Evolutionary conservation across 345 rosid species (phyloP).

Genomic region (Eucalyptus sp.): DNA sequence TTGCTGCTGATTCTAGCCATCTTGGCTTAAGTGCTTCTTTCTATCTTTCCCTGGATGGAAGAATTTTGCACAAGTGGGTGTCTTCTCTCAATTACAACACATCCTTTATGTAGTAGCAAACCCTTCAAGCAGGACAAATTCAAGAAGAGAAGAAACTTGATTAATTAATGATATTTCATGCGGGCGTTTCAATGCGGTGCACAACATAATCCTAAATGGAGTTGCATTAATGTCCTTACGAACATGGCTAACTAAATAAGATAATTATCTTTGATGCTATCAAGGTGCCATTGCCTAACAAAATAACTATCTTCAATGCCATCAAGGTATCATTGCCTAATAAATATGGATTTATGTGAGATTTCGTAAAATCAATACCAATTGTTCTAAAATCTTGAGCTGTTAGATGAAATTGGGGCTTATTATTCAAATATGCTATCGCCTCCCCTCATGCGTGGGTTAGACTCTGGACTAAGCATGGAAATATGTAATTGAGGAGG

Average conservation of each 20-base stretch:
- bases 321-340: background rate
- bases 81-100: background rate
- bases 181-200: background rate
- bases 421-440: too few species aligned
- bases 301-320: background rate
- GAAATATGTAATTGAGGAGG: background rate
- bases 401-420: rapidly evolving
- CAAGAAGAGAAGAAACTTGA: background rate
- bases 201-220: background rate
- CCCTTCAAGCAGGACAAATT: background rate
- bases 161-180: background rate
- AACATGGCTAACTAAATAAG: background rate
- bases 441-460: rapidly evolving
- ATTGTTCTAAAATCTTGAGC: too few species aligned
- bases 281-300: background rate
- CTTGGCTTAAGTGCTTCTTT: background rate
- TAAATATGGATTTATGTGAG: too few species aligned
- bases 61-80: background rate
- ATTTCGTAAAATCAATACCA: too few species aligned
- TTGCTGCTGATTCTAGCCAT: background rate
- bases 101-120: background rate
- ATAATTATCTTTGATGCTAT: background rate
- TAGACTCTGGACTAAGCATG: rapidly evolving
- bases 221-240: background rate
- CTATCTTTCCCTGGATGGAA: background rate